Base-by-base conservation (phyloP, 805 yeast genomes). In the Candida nonsorbophila region DNA sequence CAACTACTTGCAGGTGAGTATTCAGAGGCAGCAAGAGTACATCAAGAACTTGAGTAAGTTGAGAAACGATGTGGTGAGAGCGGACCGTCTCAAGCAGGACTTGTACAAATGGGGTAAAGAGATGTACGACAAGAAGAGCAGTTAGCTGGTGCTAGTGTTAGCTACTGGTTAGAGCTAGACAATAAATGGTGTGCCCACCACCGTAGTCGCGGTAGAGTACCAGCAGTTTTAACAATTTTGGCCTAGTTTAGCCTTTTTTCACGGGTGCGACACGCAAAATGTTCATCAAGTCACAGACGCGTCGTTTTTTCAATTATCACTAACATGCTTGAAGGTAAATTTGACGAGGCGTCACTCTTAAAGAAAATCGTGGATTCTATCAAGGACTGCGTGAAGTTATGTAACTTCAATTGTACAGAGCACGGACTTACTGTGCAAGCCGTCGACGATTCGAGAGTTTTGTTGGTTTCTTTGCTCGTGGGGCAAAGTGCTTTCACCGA, bases 341-440 rank as follows among this genome's bases (percentile, higher is more conserved):
- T 92, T 46, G 90, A 83, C 48, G 88, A 87, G 68, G 95, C 97
- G 31, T 73, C 88, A 34, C 74, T 87, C 42, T 76, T 92, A 55
- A 92, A 92, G 64, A 87, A 84, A 60, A 81, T 88, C 51, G 82
- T 88, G 48, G 98, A 92, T 46, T 79, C 97, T 34, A 83, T 90
- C 56, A 84, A 86, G 55, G 98, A 92, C 53, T 81, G 94, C 51
- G 96, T 92, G 39, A 85, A 84, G 49, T 73, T 88, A 47, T 92
- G 97, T 68, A 92, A 92, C 72, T 85, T 92, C 71, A 92, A 87
- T 67, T 92, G 97, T 67, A 77, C 94, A n/a, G 92, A 84, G 57
- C 74, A 78, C 39, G 98, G 98, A 44, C 81, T 92, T 49, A 82
- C 94, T 7, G 90, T 94, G 14, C 97, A 92, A 68, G 97, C 98